phyloP scores from a whole-genome alignment of 805 yeast genomes.

The Maudiozyma barnettii region DNA sequence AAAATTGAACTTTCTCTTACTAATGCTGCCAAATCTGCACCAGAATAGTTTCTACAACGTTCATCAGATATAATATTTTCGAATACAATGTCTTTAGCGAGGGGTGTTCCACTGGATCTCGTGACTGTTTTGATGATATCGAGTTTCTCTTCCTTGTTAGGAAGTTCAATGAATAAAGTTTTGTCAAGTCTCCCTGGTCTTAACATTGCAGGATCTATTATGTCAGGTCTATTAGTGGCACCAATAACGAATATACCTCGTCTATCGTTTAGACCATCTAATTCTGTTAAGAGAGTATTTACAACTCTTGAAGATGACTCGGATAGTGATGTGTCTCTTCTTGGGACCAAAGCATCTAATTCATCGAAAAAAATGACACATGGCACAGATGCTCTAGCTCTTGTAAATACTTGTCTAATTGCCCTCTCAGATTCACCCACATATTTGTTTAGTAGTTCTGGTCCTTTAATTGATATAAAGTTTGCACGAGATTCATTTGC shows the following conservation, averaged over 20 bases:
- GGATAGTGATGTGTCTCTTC: constrained; percentile 78
- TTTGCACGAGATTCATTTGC: constrained; percentile 96
- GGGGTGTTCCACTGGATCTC: constrained; percentile 64
- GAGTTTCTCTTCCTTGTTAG: constrained; percentile 63
- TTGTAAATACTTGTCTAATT: constrained; percentile 81
- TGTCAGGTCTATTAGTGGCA: constrained; percentile 95
- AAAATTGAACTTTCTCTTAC: constrained; percentile 90
- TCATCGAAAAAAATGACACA: constrained; percentile 95
- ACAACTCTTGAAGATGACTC: constrained; percentile 92
- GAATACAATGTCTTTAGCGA: constrained; percentile 54
- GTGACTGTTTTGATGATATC: constrained; percentile 78
- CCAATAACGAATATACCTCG: constrained; percentile 91
- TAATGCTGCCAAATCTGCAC: constrained; percentile 90
- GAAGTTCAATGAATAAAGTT: constrained; percentile 83
- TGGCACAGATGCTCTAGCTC: constrained; percentile 90
- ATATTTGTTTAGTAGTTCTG: constrained; percentile 85
- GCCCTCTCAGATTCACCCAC: constrained; percentile 96
- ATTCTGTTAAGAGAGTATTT: constrained; percentile 84
- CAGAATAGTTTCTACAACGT: constrained; percentile 82
- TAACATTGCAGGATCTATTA: constrained; percentile 96
- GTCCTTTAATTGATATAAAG: constrained; percentile 92
- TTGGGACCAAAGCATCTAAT: constrained; percentile 89
- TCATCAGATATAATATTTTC: constrained; percentile 56
- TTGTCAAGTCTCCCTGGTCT: constrained; percentile 95
- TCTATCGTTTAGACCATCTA: constrained; percentile 90